Percentiles rank a stretch among this genome's conserved stretches.
Evolutionary conservation across 306 rosid genomes (phyloP).

Genomic region (Spatholobus suberectus): DNA sequence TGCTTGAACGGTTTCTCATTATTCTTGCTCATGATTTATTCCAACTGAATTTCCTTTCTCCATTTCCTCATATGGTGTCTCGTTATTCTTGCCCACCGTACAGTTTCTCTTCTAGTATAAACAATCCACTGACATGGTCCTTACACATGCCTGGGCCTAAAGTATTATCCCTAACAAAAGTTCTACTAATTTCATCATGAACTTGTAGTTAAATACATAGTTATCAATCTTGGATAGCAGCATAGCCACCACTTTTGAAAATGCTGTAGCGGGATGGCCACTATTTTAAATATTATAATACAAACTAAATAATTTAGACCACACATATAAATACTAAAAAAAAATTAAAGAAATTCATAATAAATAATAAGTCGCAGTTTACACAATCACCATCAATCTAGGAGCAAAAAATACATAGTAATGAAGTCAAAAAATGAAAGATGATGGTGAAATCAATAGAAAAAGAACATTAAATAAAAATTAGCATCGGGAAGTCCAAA

Average conservation of each 20-base stretch:
- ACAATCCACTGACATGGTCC: background rate
- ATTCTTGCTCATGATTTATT: too few relatives aligned
- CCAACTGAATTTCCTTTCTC: background rate
- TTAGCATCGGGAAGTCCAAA: background rate
- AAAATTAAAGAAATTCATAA: too few relatives aligned
- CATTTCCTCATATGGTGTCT: background rate
- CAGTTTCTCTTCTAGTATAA: background rate
- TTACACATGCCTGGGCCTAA: background rate
- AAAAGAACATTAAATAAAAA: too few relatives aligned
- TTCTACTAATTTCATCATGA: background rate
- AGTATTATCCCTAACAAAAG: background rate
- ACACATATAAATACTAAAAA: too few relatives aligned
- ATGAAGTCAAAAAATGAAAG: too few relatives aligned
- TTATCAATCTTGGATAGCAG: too few relatives aligned
- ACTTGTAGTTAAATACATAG: background rate
- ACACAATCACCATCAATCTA: too few relatives aligned
- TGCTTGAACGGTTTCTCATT: background rate
- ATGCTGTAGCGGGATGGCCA: too few relatives aligned
- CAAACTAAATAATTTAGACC: too few relatives aligned
- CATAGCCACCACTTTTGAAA: too few relatives aligned
- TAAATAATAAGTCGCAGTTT: too few relatives aligned
- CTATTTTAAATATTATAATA: too few relatives aligned
- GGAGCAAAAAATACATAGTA: background rate
- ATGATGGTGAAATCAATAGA: background rate
- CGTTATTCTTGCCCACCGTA: background rate